Evolutionary conservation across 495 filamentous ascomycete genomes (phyloP), one percentile per base, ranked within the genome.

Genomic region (Evernia prunastri): DNA sequence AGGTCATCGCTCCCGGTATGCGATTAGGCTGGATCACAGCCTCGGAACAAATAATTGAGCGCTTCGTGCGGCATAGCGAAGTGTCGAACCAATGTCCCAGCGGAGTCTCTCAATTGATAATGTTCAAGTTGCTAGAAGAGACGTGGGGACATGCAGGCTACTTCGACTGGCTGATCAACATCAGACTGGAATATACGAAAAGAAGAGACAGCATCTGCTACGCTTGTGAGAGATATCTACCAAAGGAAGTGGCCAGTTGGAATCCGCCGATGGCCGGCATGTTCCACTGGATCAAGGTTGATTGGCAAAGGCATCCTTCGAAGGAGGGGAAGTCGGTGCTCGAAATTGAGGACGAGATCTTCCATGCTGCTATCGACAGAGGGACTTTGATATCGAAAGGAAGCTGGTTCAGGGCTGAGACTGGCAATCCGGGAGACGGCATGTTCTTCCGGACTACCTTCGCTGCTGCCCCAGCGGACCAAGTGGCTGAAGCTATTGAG

Each of bases 61-160:
- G 87, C 20, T 95, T 89, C 71, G 75, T 84, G 45, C 86, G 87
- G 33, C 88, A 89, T 74, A 83, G 85, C 62, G 94, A 98, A 75
- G 81, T 86, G 23, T 86, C 84, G 42, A 86, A 83, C 57, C 94
- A 98, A 71, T 89, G 90, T 54, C 90, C 94, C 1, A 85, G 84
- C 69, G 95, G 94, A 35, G 76, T 94, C 60, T 83, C 88, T 2
- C 94, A 97, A 76, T 76, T 94, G 29, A 77, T 92, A 11, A 73
- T 97, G 61, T 93, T 86, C 77, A 96, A 94, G 76, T 80, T 98
- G 63, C 78, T 98, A 11, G 94, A 98, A 61, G 92, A 96, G 73
- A 82, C 84, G 58, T 98, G 94, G 94, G 94, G 92, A 29, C 94
- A 98, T 72, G 78, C 80, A n/a, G 94, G 95, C 0, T 98, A 89